A percentile compares a stretch with the other conserved stretches of the same genome.
phyloP scores from a whole-genome alignment of 495 filamentous ascomycete species.

The Lentithecium fluviatile region DNA sequence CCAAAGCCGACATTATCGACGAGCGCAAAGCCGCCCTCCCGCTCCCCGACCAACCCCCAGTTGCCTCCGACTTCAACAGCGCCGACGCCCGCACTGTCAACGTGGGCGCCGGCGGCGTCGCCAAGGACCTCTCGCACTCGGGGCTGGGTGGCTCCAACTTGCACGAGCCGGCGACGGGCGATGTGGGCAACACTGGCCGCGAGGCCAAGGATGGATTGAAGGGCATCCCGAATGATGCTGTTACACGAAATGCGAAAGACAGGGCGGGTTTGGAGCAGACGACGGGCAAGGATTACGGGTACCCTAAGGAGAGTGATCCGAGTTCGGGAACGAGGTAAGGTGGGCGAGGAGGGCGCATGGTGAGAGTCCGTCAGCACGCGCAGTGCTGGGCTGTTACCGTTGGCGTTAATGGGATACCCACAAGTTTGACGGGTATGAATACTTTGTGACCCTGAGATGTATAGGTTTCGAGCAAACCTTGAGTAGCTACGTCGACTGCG shows the following conservation, averaged over 20 bases:
- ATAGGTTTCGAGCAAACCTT: no score
- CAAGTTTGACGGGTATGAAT: no score
- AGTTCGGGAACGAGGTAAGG: slow-evolving; percentile 8
- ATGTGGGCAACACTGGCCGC: slow-evolving; percentile 40
- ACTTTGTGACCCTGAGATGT: no score
- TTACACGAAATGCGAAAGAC: slow-evolving; percentile 38
- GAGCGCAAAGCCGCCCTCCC: slow-evolving; percentile 68
- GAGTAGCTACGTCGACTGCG: no score
- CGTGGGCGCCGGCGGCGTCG: slow-evolving; percentile 60
- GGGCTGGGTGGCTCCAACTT: slow-evolving; percentile 56
- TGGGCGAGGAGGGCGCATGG: neutral
- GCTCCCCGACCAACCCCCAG: slow-evolving; percentile 73
- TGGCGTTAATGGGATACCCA: no score
- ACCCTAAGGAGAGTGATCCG: slow-evolving; percentile 40
- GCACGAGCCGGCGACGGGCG: slow-evolving; percentile 61
- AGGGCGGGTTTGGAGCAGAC: slow-evolving; percentile 39
- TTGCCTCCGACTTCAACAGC: slow-evolving; percentile 72
- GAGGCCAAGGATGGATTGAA: slow-evolving; percentile 36
- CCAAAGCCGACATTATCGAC: slow-evolving; percentile 64
- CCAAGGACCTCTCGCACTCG: slow-evolving; percentile 52
- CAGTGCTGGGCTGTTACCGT: no score
- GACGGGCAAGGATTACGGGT: slow-evolving; percentile 41
- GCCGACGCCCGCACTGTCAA: slow-evolving; percentile 65
- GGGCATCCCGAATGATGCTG: slow-evolving; percentile 45
- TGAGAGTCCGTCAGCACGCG: no score